phyloP scores from a whole-genome alignment of 768 basidiomycete genomes.

The Kwoniella sp. region DNA sequence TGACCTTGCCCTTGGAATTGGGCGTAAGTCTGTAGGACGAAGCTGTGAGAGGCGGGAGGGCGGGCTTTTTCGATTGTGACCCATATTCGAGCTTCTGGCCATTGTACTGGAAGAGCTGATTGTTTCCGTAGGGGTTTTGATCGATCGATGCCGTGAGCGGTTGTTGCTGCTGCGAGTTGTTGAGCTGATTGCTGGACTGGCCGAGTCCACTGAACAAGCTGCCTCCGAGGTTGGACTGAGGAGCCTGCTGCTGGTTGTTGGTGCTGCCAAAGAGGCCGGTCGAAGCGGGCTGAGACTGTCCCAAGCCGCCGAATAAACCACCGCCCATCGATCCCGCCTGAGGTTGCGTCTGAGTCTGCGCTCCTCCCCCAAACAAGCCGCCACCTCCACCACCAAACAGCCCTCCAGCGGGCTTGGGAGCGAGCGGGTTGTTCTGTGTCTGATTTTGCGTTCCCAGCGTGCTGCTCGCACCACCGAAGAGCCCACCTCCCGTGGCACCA shows the following conservation, averaged over 20 bases:
- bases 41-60: slow-evolving; percentile 46
- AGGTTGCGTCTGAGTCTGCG: slow-evolving; percentile 41
- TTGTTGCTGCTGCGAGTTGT: slow-evolving; percentile 54
- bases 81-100: slow-evolving; percentile 41
- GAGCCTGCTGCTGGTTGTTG: slow-evolving; percentile 50
- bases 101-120: slow-evolving; percentile 50
- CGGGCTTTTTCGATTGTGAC: slow-evolving; percentile 44
- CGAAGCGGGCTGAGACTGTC: slow-evolving; percentile 48
- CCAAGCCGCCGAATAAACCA: slow-evolving; percentile 49
- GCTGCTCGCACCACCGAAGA: slow-evolving; percentile 39
- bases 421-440: slow-evolving; percentile 33
- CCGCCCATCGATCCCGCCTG: slow-evolving; percentile 37
- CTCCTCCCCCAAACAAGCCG: slow-evolving; percentile 36
- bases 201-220: slow-evolving; percentile 54
- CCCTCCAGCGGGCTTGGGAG: slow-evolving; percentile 32
- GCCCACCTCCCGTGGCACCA: slow-evolving; percentile 21
- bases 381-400: slow-evolving; percentile 31
- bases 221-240: slow-evolving; percentile 41
- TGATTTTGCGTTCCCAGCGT: slow-evolving; percentile 49
- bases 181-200: slow-evolving; percentile 58
- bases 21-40: slow-evolving; percentile 47
- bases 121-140: slow-evolving; percentile 57
- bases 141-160: slow-evolving; percentile 78
- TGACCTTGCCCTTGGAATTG: slow-evolving; percentile 33
- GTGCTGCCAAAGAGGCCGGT: slow-evolving; percentile 49